Conservation (phyloP, 139 green algal species). For the Ettlia oleoabundans region DNA sequence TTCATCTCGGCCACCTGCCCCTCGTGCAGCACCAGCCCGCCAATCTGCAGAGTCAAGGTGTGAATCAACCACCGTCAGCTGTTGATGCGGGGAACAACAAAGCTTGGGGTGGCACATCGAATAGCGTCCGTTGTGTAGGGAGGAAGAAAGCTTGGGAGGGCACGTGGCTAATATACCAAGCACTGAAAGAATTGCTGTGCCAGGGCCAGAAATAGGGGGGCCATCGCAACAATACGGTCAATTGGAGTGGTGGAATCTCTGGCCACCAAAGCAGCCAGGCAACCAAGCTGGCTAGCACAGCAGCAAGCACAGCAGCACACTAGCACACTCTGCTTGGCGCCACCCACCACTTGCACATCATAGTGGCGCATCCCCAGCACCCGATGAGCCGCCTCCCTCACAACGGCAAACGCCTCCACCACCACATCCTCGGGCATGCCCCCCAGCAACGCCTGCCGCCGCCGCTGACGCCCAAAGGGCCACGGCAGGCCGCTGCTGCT, state of each 20-base stretch:
- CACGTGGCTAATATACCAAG: too few species aligned
- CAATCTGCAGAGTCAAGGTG: conserved; percentile 64
- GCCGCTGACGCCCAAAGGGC: background rate
- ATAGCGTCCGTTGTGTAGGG: too few species aligned
- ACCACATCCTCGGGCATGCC: conserved; percentile 70
- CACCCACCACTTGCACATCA: conserved; percentile 86
- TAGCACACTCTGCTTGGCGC: background rate
- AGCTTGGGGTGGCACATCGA: too few species aligned
- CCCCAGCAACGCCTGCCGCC: background rate
- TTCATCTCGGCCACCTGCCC: conserved; percentile 92
- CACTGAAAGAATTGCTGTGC: background rate
- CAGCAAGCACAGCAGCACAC: background rate
- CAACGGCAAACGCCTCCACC: conserved; percentile 90
- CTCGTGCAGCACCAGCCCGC: conserved; percentile 92
- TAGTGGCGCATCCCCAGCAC: conserved; percentile 93
- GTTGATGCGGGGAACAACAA: too few species aligned
- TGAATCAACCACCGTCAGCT: too few species aligned
- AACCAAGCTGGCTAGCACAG: background rate
- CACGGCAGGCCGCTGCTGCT: background rate
- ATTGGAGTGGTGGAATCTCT: background rate
- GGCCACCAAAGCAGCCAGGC: background rate
- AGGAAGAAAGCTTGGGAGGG: too few species aligned
- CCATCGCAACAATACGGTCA: too few species aligned
- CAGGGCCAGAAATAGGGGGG: too few species aligned
- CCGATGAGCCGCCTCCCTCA: conserved; percentile 84